Evolutionary conservation across 495 filamentous ascomycete genomes (phyloP).

Genomic region (Penicillium silybi): DNA sequence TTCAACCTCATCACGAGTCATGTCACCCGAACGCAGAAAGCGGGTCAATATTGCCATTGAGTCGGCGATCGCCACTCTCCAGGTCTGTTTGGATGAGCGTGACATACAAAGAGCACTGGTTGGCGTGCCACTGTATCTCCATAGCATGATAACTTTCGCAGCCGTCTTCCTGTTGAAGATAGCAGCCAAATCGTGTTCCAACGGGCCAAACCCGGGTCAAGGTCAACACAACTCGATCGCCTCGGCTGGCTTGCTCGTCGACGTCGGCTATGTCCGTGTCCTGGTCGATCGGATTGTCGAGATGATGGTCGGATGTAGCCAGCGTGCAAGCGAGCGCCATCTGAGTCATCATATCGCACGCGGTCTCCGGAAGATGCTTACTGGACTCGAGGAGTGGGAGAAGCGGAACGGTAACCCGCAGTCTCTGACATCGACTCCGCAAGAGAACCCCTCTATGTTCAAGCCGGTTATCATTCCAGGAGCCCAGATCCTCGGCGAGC

Average conservation of each 20-base stretch:
- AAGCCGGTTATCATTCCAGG: conserved; percentile 39
- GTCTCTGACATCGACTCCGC: conserved; percentile 13
- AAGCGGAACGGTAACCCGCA: conserved; percentile 30
- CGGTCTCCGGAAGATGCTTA: conserved; percentile 51
- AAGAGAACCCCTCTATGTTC: conserved; percentile 34
- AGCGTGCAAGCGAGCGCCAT: conserved; percentile 49
- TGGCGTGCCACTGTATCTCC: conserved; percentile 50
- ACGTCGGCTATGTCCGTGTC: conserved; percentile 41
- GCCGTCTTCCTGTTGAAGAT: conserved; percentile 54
- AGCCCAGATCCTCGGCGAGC: conserved; percentile 37
- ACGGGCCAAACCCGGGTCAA: conserved; percentile 18
- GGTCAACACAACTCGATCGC: conserved; percentile 42
- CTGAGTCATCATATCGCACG: conserved; percentile 51
- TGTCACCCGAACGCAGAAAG: conserved; percentile 51
- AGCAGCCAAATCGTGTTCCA: conserved; percentile 41
- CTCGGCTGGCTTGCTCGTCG: conserved; percentile 38
- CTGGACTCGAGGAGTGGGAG: conserved; percentile 46
- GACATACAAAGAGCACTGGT: conserved; percentile 49
- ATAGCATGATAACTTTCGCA: conserved; percentile 57
- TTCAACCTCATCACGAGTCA: conserved; percentile 41
- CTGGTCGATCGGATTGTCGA: conserved; percentile 44
- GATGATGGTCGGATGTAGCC: conserved; percentile 47
- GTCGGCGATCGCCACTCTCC: conserved; percentile 48
- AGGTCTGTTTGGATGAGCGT: conserved; percentile 46
- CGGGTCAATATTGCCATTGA: conserved; percentile 52